Base-by-base conservation (phyloP, 768 basidiomycete species). In the Mycena amicta region DNA sequence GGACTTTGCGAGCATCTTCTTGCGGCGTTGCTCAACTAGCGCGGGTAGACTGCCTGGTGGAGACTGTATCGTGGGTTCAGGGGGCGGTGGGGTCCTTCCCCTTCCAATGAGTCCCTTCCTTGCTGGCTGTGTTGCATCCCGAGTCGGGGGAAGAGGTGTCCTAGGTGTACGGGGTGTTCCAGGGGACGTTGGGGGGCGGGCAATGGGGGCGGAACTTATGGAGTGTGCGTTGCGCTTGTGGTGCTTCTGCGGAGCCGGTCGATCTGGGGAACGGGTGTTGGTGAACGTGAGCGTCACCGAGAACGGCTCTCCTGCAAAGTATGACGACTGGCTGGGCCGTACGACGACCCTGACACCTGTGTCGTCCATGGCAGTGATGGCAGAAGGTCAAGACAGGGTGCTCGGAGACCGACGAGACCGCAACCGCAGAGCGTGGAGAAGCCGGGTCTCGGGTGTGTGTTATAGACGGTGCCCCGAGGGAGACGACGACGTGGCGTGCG, bases 221-320 rank as follows among this genome's bases (percentile, higher is more conserved):
- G 90, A 92, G 69, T 93, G 92, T 0, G 85, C 85, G 11, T 84
- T 84, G 6, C 91, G 85, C 68, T 81, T 88, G 68, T 93, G 90
- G 0, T 79, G 65, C 12, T 74, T 65, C 33, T 63, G 65, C 3
- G 70, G 53, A 33, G 62, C 71, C 50, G 65, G 65, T 13, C 72
- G 67, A 23, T 77, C 76, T 4, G 85, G 79, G 0, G 86, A 79
- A 26, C 85, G 85, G 3, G 86, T 88, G 70, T 96, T 97, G 50
- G 90, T 88, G 72, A 97, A 93, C 0, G 90, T 89, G 63, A 98
- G 86, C 3, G 86, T 89, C 13, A 92, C 92, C 2, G 86, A 79
- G 73, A 96, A 93, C 0, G 83, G 77, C 72, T 98, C 95, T 56
- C 95, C 95, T 0, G 95, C 93, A 71, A 95, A 98, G 74, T 90